Percentiles rank a stretch among this genome's conserved stretches.
Conservation (phyloP, 768 basidiomycete species). For the Hericium rajendrae region DNA sequence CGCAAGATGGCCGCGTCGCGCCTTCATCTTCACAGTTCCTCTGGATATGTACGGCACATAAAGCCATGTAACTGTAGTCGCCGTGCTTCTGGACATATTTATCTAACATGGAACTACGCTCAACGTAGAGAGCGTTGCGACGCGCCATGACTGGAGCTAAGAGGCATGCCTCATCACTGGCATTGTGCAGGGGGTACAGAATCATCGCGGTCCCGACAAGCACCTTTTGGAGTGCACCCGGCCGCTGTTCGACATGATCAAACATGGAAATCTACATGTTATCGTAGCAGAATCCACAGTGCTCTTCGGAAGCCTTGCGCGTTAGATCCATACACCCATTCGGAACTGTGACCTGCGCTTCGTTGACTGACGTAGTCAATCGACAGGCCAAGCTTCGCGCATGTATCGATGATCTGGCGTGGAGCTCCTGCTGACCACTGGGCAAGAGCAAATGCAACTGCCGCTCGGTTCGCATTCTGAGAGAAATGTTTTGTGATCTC, state of each 20-base stretch:
- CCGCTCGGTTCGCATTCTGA: neutral
- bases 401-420: neutral
- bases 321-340: neutral
- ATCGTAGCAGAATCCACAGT: neutral
- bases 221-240: neutral
- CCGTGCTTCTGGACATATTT: too few relatives aligned
- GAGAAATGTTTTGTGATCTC: neutral
- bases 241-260: neutral
- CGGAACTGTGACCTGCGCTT: neutral
- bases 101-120: too few relatives aligned
- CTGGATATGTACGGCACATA: too few relatives aligned
- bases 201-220: neutral
- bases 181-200: neutral
- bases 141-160: neutral
- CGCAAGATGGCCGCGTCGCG: too few relatives aligned
- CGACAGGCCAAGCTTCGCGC: neutral
- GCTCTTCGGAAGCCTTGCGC: neutral
- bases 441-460: neutral
- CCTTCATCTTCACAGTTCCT: too few relatives aligned
- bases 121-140: neutral
- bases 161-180: neutral
- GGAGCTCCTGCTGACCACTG: neutral
- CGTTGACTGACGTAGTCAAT: neutral
- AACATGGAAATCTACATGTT: neutral
- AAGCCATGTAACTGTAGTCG: too few relatives aligned